These are phyloP conservation scores for Penicillium maclennaniae DNA, from an alignment of 495 filamentous ascomycete species.

Conservation along the genomic window DNA sequence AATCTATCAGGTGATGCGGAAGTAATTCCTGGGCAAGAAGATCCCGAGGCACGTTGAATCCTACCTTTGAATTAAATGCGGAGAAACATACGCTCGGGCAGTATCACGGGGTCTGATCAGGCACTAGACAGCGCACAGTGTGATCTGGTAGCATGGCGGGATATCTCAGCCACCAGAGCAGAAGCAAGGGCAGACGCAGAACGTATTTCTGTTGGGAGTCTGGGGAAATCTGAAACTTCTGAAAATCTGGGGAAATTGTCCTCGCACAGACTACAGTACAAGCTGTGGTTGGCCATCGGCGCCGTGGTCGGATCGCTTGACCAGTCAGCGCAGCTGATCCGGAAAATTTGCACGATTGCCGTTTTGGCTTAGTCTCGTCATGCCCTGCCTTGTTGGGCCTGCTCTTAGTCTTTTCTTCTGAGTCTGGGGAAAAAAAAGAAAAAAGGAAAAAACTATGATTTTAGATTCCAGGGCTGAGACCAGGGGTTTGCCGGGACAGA, in stretches of 20 bases:
- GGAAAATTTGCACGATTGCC: conserved; percentile 8
- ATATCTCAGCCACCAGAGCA: neutral
- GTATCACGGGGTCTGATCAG: neutral
- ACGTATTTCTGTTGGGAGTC: conserved; percentile 10
- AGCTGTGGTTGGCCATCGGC: conserved; percentile 10
- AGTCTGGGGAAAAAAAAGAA: too few species aligned
- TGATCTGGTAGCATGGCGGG: neutral
- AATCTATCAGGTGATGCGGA: neutral
- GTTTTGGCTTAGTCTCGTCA: neutral
- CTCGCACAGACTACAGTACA: neutral
- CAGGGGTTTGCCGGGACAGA: too few species aligned
- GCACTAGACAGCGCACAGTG: neutral
- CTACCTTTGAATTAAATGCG: neutral
- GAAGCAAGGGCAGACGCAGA: neutral
- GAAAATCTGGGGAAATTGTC: conserved; percentile 27
- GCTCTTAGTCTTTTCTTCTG: too few species aligned
- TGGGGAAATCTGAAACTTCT: conserved; percentile 21
- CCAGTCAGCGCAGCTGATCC: conserved; percentile 20
- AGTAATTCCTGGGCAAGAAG: neutral
- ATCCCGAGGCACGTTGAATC: neutral
- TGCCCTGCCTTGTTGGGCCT: too few species aligned
- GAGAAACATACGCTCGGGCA: neutral
- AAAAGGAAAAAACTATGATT: too few species aligned
- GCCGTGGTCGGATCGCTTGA: conserved; percentile 21
- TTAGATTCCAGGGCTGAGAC: too few species aligned